Percentiles rank a stretch among this genome's conserved stretches.
These are phyloP conservation scores for Alternaria triticimaculans DNA, from an alignment of 2,329 filamentous ascomycete species.

Conservation along the genomic window DNA sequence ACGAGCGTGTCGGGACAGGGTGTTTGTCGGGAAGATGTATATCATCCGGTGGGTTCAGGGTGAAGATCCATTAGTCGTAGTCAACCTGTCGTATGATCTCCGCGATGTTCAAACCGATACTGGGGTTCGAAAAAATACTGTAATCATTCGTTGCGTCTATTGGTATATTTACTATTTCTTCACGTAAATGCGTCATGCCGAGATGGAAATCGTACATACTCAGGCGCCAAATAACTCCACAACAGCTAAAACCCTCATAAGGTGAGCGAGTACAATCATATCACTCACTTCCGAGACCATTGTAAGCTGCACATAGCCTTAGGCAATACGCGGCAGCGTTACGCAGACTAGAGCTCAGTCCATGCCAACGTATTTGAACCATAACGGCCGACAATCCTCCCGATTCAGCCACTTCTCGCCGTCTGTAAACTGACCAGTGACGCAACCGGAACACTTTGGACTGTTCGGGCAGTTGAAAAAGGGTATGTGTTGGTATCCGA, in stretches of 20 bases:
- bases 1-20: not conserved
- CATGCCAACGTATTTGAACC: slow-evolving; percentile 94
- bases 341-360: slow-evolving; percentile 54
- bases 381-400: slow-evolving; percentile 94
- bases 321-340: not conserved
- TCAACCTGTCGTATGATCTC: not conserved
- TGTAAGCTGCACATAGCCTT: not conserved
- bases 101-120: not conserved
- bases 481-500: slow-evolving; percentile 96
- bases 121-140: not conserved
- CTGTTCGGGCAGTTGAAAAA: slow-evolving; percentile 99
- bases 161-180: slow-evolving; percentile 9
- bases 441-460: slow-evolving; percentile 87
- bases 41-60: not conserved
- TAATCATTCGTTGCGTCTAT: slow-evolving; percentile 1
- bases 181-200: not conserved
- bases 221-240: not conserved
- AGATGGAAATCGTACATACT: not conserved
- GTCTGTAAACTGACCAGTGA: slow-evolving; percentile 86
- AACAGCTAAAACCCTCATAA: too few relatives aligned
- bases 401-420: slow-evolving; percentile 83
- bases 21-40: slow-evolving; percentile 4
- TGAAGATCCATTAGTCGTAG: not conserved
- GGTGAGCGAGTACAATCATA: not conserved
- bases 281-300: not conserved